These are phyloP conservation scores for Secale cereale DNA, from an alignment of 176 grass and related monocot species.

Conservation along the genomic window DNA sequence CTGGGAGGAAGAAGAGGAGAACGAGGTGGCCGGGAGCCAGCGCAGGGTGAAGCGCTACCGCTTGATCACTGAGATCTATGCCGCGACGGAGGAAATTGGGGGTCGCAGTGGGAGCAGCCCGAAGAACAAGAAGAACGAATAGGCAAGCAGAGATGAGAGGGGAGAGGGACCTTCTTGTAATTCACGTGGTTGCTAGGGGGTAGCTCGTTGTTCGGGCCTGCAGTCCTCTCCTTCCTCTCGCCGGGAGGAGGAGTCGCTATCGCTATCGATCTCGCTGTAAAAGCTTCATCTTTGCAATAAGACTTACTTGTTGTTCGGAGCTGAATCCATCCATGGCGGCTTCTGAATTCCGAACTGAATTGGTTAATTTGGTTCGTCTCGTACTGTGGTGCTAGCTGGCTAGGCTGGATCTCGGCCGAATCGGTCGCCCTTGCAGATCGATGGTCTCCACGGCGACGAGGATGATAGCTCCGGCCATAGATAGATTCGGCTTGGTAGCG, in stretches of 20 bases:
- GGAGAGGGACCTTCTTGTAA: constrained; percentile 16
- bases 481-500: not conserved
- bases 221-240: not conserved
- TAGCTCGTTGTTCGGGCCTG: constrained; percentile 24
- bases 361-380: not conserved
- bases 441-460: not conserved
- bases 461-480: not conserved
- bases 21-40: constrained; percentile 20
- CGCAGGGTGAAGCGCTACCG: constrained; percentile 47
- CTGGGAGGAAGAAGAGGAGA: constrained; percentile 15
- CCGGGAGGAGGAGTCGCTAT: not conserved
- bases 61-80: constrained; percentile 55
- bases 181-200: constrained; percentile 30
- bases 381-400: not conserved
- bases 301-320: not conserved
- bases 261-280: constrained; percentile 3
- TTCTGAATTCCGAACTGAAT: constrained; percentile 2
- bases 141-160: constrained; percentile 24
- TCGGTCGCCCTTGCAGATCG: not conserved
- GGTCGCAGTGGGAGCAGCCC: constrained; percentile 4
- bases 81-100: constrained; percentile 22
- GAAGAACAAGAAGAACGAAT: constrained; percentile 27
- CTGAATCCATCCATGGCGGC: not conserved
- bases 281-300: constrained; percentile 28
- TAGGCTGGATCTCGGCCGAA: not conserved